Conservation (phyloP, 225 moss, liverwort and hornwort genomes). For the Physcomitrium patens region DNA sequence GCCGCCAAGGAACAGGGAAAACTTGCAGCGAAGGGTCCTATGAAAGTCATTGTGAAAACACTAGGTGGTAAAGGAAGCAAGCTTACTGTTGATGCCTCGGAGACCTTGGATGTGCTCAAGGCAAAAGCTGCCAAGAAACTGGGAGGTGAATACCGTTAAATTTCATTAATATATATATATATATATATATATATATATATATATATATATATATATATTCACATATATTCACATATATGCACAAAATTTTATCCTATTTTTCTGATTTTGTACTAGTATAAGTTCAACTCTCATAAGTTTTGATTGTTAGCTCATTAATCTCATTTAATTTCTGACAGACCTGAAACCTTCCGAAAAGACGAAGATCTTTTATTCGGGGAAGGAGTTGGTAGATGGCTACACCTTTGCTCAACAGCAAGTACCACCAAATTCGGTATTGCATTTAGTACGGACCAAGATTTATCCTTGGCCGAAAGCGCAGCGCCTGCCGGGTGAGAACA, state of each 20-base stretch:
- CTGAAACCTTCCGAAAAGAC: conserved; percentile 91
- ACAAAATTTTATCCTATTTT: conserved; percentile 23
- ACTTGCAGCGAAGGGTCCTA: conserved; percentile 84
- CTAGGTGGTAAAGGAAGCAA: conserved; percentile 97
- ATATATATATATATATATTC: too few relatives aligned
- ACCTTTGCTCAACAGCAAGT: conserved; percentile 98
- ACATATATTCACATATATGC: too few relatives aligned
- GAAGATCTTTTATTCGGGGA: conserved; percentile 88
- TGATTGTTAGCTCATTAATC: conserved; percentile 33
- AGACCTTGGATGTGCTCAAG: conserved; percentile 80
- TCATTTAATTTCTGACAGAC: conserved; percentile 64
- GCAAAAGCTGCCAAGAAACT: conserved; percentile 89
- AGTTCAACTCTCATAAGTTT: conserved; percentile 16
- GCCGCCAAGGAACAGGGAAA: conserved; percentile 99
- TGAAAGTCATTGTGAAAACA: conserved; percentile 98
- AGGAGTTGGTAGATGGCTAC: conserved; percentile 82
- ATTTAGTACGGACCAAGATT: conserved; percentile 91
- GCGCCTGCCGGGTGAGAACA: conserved; percentile 92
- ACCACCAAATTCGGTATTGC: conserved; percentile 96
- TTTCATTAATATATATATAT: too few relatives aligned
- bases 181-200: too few relatives aligned
- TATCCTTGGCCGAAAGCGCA: conserved; percentile 98
- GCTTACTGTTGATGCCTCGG: conserved; percentile 92
- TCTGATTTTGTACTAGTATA: conserved; percentile 31
- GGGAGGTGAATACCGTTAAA: conserved; percentile 63